Percentiles rank a stretch among this genome's conserved stretches.
These are phyloP conservation scores for Aspergillus jensenii DNA, from an alignment of 2,329 filamentous ascomycete genomes.

Conservation along the genomic window DNA sequence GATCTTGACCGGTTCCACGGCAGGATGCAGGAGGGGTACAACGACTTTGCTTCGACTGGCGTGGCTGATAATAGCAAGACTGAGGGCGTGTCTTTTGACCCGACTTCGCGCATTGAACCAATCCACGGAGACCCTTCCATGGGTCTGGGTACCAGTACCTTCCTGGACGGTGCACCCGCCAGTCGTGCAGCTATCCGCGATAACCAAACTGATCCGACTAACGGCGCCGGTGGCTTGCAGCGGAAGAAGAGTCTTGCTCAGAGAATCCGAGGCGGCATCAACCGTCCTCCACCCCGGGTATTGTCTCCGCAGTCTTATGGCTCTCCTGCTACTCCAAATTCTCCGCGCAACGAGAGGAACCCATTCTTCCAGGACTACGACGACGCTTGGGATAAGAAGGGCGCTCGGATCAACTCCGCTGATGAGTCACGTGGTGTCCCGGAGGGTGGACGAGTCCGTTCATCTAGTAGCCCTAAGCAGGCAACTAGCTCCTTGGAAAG, in stretches of 20 bases:
- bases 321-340: conserved; percentile 28
- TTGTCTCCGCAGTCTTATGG: conserved; percentile 52
- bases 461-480: conserved; percentile 61
- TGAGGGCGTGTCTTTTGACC: conserved; percentile 59
- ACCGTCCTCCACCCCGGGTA: conserved; percentile 61
- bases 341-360: conserved; percentile 57
- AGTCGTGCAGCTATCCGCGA: conserved; percentile 73
- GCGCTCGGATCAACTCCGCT: conserved; percentile 55
- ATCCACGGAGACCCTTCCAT: conserved; percentile 81
- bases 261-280: conserved; percentile 79
- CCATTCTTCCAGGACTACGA: conserved; percentile 84
- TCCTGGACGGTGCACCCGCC: conserved; percentile 89
- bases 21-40: conserved; percentile 78
- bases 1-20: conserved; percentile 90
- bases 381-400: conserved; percentile 64
- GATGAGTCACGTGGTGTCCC: conserved; percentile 41
- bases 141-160: conserved; percentile 90
- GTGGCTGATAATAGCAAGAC: conserved; percentile 32
- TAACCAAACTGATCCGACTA: conserved; percentile 60
- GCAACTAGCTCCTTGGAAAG: conserved; percentile 56
- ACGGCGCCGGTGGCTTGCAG: conserved; percentile 60
- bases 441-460: conserved; percentile 39
- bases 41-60: conserved; percentile 65
- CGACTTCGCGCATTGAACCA: conserved; percentile 64
- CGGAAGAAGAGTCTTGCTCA: conserved; percentile 95